Evolutionary conservation across 768 basidiomycete genomes (phyloP).

Genomic region (Gelatoporia subvermispora): DNA sequence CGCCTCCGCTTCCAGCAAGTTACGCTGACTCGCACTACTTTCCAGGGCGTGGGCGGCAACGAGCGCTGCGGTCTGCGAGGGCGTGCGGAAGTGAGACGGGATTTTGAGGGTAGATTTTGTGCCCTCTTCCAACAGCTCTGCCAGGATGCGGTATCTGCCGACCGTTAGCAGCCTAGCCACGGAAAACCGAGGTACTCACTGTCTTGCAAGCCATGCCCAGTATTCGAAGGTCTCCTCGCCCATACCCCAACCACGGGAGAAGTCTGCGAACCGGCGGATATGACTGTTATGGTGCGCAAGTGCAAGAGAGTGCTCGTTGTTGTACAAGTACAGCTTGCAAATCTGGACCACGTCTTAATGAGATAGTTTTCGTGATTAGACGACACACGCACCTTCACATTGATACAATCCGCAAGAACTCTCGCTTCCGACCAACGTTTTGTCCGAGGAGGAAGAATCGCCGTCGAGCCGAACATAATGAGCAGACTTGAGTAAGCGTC

Average conservation of each 20-base stretch:
- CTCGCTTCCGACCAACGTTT: constrained; percentile 99
- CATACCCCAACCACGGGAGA: constrained; percentile 91
- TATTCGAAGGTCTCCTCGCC: constrained; percentile 96
- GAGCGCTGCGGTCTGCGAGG: constrained; percentile 19
- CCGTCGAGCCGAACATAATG: constrained; percentile 86
- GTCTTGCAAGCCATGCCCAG: constrained; percentile 94
- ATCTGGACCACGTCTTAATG: constrained; percentile 45
- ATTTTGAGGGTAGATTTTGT: constrained; percentile 56
- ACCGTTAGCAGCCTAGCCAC: not conserved
- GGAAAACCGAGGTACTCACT: constrained; percentile 48
- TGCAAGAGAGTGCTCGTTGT: constrained; percentile 77
- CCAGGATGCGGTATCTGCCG: constrained; percentile 78
- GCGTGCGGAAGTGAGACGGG: constrained; percentile 49
- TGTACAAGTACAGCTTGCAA: constrained; percentile 87
- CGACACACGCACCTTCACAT: constrained; percentile 62
- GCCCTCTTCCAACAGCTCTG: constrained; percentile 86
- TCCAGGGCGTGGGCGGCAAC: constrained; percentile 19
- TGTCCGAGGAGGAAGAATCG: constrained; percentile 83
- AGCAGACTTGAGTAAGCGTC: constrained; percentile 82
- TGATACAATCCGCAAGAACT: constrained; percentile 91
- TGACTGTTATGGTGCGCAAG: constrained; percentile 83
- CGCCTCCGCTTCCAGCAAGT: constrained; percentile 47
- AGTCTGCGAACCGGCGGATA: constrained; percentile 77
- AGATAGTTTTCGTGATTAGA: not conserved
- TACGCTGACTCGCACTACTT: constrained; percentile 19